Base-by-base conservation (phyloP, 768 basidiomycete genomes). In the Termitomyces sp. region DNA sequence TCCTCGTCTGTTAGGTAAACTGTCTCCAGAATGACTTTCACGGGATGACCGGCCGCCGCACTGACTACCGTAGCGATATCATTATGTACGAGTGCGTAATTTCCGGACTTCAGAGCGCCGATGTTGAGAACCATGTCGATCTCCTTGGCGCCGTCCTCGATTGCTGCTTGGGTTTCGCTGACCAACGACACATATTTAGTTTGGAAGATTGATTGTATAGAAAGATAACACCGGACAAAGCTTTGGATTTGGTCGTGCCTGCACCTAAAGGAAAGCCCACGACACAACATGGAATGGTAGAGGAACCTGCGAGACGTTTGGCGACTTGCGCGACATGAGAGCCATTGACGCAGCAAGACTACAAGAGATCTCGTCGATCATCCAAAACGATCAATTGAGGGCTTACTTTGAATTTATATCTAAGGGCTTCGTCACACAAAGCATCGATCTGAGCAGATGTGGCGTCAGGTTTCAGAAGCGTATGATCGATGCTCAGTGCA, bases 321-420 rank as follows among this genome's bases (percentile, higher is more conserved):
- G 74, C 65, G 9, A 80, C 79, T 53, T 72, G 76, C 23, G 68
- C 64, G 45, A 79, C 70, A 61, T 79, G 70, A 11, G 72, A 59
- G 12, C 79, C 78, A 54, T 80, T 81, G 0, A 82, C 75, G 54
- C 80, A 82, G 62, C 79, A 81, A 0, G 79, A 77, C 80, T 82
- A 42, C 57, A 43, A 46, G 54, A 46, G 56, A 48, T 37, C 25
- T 40, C 3, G 32, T 46, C 30, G 7, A 41, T 27, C 3, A 49
- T 48, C n/a, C 46, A 5, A n/a, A n/a, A n/a, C 32, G 8, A 43
- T 11, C 9, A 9, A 23, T n/a, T 21, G 16, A 9, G n/a, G 10
- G 17, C 55, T 50, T 50, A 78, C 80, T 68, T 79, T 81, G 70
- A 81, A 81, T 12, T 72, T 74, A 64, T 74, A 75, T 44, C 70